Evolutionary conservation across 1,284 basidiomycete species (phyloP).

Genomic region (Schizophyllum amplum): DNA sequence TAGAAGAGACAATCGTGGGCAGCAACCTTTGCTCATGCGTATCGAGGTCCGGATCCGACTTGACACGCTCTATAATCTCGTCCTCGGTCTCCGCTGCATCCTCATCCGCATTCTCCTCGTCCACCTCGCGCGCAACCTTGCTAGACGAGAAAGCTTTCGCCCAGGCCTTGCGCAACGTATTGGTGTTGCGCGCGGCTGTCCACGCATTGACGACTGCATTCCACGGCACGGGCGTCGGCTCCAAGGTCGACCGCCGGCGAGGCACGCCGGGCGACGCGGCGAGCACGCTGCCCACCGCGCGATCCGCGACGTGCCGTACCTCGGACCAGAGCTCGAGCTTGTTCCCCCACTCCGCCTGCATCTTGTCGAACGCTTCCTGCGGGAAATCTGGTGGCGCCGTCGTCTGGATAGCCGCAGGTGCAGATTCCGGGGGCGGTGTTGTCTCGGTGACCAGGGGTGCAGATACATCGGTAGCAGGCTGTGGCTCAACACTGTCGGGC

Average conservation of each 20-base stretch:
- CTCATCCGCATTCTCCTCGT: constrained; percentile 30
- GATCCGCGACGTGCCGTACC: constrained; percentile 64
- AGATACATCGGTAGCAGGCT: neutral
- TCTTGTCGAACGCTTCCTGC: constrained; percentile 23
- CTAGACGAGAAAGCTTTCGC: constrained; percentile 23
- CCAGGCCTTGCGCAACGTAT: constrained; percentile 50
- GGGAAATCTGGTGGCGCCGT: constrained; percentile 5
- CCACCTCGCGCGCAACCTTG: constrained; percentile 29
- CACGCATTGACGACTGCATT: constrained; percentile 53
- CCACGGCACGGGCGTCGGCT: constrained; percentile 58
- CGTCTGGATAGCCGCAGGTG: constrained; percentile 13
- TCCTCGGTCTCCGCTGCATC: constrained; percentile 40
- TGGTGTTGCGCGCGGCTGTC: constrained; percentile 37
- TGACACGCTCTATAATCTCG: constrained; percentile 68
- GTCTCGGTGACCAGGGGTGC: constrained; percentile 2
- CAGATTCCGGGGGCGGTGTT: constrained; percentile 7
- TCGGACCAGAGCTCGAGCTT: constrained; percentile 57
- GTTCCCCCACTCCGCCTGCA: constrained; percentile 72
- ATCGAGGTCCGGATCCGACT: constrained; percentile 67
- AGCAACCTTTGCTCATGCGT: constrained; percentile 71
- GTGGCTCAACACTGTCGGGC: too few relatives aligned
- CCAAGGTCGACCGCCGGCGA: constrained; percentile 32
- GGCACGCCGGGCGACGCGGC: constrained; percentile 22
- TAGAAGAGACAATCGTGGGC: constrained; percentile 76
- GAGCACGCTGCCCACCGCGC: constrained; percentile 60